phyloP scores from a whole-genome alignment of 176 grass and related monocot species.

The Saccharum officinarum region DNA sequence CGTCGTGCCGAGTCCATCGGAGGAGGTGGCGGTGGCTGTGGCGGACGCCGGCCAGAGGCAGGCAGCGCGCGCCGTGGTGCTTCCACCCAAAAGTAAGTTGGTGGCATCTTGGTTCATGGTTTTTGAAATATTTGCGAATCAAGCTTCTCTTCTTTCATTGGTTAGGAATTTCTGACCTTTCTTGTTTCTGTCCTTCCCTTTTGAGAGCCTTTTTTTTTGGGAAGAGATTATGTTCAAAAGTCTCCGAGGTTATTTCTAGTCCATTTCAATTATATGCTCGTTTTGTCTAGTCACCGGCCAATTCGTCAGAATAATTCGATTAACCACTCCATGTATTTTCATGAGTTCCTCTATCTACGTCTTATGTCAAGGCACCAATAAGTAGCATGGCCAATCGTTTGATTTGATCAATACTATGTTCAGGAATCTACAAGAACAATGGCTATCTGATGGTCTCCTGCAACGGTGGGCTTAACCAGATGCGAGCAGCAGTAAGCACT shows the following conservation, averaged over 20 bases:
- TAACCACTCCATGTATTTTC: background rate
- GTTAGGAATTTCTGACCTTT: slow-evolving; percentile 42
- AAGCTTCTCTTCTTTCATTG: slow-evolving; percentile 29
- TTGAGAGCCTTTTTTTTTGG: background rate
- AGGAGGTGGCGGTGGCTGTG: background rate
- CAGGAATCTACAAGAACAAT: slow-evolving; percentile 97
- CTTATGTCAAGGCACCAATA: background rate
- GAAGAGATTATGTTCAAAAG: background rate
- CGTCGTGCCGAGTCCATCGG: slow-evolving; percentile 29
- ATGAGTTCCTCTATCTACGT: slow-evolving; percentile 7
- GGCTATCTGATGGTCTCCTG: slow-evolving; percentile 96
- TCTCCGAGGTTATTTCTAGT: background rate
- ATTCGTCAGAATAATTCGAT: slow-evolving; percentile 15
- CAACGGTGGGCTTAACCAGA: slow-evolving; percentile 96
- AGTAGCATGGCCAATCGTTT: background rate
- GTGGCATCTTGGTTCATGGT: background rate
- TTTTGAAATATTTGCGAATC: slow-evolving; percentile 22
- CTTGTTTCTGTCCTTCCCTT: background rate
- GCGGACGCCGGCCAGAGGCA: slow-evolving; percentile 23
- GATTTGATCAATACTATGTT: background rate
- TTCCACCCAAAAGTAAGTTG: slow-evolving; percentile 83
- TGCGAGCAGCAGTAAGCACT: slow-evolving; percentile 83
- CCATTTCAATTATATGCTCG: background rate
- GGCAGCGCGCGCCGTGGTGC: slow-evolving; percentile 22
- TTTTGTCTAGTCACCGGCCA: background rate